A percentile compares a stretch with the other conserved stretches of the same genome.
These are phyloP conservation scores for Leishmania martiniquensis DNA, from an alignment of 208 protist genomes.

Conservation along the genomic window DNA sequence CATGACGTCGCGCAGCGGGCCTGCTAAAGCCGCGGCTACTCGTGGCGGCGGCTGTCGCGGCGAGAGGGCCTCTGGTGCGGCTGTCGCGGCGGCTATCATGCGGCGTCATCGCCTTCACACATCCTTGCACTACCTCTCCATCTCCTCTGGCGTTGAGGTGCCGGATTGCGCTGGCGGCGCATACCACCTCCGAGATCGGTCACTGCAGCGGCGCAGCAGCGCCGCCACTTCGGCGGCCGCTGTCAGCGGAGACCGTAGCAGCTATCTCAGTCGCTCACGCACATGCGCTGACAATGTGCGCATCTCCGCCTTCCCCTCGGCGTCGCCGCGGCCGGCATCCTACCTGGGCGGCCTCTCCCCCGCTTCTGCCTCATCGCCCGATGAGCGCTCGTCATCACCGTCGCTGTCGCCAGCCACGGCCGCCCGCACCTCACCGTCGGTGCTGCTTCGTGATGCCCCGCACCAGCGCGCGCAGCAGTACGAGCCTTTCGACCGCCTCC, in stretches of 20 bases:
- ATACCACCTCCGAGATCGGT: slow-evolving; percentile 26
- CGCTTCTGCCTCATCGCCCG: neutral
- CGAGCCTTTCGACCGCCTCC: slow-evolving; percentile 58
- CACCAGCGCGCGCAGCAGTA: slow-evolving; percentile 39
- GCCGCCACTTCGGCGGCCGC: neutral
- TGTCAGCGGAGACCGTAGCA: too few relatives aligned
- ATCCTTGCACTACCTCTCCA: slow-evolving; percentile 4
- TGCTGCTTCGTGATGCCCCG: slow-evolving; percentile 13
- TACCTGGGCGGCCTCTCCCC: neutral
- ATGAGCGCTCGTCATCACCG: neutral
- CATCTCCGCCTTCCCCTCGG: slow-evolving; percentile 16
- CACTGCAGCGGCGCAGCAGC: neutral
- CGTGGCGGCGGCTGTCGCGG: slow-evolving; percentile 1
- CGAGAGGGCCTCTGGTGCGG: slow-evolving; percentile 8
- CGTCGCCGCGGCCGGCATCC: neutral
- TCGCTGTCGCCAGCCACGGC: neutral
- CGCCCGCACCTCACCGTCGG: slow-evolving; percentile 1
- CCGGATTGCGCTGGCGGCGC: slow-evolving; percentile 26
- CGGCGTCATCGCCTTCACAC: slow-evolving; percentile 19
- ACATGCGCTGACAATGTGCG: slow-evolving; percentile 19
- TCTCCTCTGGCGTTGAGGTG: slow-evolving; percentile 31
- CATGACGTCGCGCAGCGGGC: neutral
- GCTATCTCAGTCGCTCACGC: slow-evolving; percentile 17
- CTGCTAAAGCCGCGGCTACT: neutral
- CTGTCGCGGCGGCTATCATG: slow-evolving; percentile 19